Base-by-base conservation (phyloP, 108 stramenopile species). In the Poteriospumella lacustris region DNA sequence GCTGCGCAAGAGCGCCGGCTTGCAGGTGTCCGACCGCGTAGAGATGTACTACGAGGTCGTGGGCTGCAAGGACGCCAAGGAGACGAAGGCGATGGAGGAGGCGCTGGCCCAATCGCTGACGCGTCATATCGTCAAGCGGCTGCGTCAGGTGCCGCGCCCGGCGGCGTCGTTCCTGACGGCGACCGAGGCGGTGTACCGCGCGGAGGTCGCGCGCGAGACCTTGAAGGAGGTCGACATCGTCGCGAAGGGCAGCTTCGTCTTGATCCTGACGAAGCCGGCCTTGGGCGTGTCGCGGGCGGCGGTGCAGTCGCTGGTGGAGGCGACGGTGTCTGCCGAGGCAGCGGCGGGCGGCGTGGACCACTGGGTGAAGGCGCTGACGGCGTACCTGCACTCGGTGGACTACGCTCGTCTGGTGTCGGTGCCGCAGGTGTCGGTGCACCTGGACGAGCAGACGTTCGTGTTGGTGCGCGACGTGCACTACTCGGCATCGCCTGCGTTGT, bases 1-100 rank as follows among this genome's bases (percentile, higher is more conserved):
- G 77, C 85, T 99, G 24, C 89, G 98, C 36, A 99, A 99, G 87
- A 85, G 86, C 40, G 89, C 91, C 58, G 94, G 94, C 12, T 82
- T 97, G 34, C 89, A 91, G 47, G 58, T 94, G 60, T 84, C 84
- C 79, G 96, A 97, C 73, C 80, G 86, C 29, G 93, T 95, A 33
- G 94, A 97, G 79, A 91, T 93, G 0, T 95, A 90, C 85, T 94
- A 91, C 79, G 83, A 86, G 1, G 68, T 58, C 36, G 19, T 24
- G 28, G 67, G 34, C 1, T 1, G n/a, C 2, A 58, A 59, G 34
- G 92, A 94, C 72, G n/a, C n/a, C n/a, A 87, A 88, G 5, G 92
- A 88, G 0, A 85, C 90, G 42, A 85, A 84, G 1, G 52, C 76
- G 0, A 85, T 86, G 2, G 91, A 91, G 68, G 78, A 85, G 58